Conservation (phyloP, 2,329 filamentous ascomycete species). For the Capronia americana region DNA sequence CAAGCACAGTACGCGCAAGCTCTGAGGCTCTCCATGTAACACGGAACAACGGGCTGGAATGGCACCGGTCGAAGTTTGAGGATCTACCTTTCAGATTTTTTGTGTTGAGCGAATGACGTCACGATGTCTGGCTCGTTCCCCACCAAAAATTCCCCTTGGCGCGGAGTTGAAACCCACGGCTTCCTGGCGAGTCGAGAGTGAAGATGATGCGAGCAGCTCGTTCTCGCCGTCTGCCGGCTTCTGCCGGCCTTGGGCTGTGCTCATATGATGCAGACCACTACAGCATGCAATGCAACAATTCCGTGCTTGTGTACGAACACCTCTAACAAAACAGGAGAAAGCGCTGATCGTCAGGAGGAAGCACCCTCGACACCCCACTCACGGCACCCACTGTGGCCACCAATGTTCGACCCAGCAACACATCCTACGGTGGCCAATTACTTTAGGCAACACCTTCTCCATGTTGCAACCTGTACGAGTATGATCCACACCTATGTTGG, state of each 20-base stretch:
- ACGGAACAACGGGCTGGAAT: background rate
- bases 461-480: background rate
- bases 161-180: background rate
- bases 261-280: background rate
- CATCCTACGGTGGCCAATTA: background rate
- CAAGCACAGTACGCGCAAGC: slow-evolving; percentile 7
- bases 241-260: background rate
- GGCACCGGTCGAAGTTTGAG: background rate
- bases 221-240: background rate
- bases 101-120: background rate
- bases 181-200: background rate
- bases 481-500: background rate
- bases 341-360: background rate
- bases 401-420: background rate
- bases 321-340: background rate
- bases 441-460: background rate
- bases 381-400: background rate
- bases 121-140: background rate
- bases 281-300: too few species aligned
- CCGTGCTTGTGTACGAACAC: too few species aligned
- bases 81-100: background rate
- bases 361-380: background rate
- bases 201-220: background rate
- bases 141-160: background rate
- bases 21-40: background rate